Conservation (phyloP, 768 basidiomycete species). For the Butyriboletus loyo region DNA sequence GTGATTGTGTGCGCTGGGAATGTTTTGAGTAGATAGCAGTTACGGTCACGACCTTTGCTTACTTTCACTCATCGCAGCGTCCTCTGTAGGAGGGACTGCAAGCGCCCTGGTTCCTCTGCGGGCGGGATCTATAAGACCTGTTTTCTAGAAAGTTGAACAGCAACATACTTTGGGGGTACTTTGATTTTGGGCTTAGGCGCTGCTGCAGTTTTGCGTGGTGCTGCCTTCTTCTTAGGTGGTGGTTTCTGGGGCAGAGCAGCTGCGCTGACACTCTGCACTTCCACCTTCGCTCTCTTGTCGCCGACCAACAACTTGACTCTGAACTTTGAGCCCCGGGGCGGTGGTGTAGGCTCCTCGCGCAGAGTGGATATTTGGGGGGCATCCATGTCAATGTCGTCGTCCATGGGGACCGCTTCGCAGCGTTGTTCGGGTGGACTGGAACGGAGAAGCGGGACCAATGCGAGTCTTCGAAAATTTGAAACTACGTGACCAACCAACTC, state of each 20-base stretch:
- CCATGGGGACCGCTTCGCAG: conserved; percentile 24
- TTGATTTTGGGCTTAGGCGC: conserved; percentile 35
- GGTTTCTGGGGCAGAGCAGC: conserved; percentile 32
- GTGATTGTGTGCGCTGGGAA: conserved; percentile 59
- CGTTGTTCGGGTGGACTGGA: background rate
- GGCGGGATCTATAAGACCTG: conserved; percentile 8
- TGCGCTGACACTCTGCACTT: conserved; percentile 16
- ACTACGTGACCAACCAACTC: conserved; percentile 1
- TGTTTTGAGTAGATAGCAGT: conserved; percentile 3
- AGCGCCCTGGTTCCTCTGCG: conserved; percentile 29
- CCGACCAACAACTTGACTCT: conserved; percentile 51
- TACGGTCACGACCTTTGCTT: conserved; percentile 9
- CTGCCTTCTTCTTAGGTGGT: conserved; percentile 47
- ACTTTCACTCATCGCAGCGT: conserved; percentile 64
- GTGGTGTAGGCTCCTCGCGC: conserved; percentile 67
- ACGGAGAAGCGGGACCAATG: background rate
- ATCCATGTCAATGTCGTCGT: conserved; percentile 62
- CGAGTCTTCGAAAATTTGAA: background rate
- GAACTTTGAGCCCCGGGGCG: conserved; percentile 46
- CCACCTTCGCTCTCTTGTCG: too few relatives aligned
- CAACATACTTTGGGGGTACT: conserved; percentile 29
- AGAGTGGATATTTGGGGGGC: conserved; percentile 82
- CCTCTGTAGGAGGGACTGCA: conserved; percentile 43
- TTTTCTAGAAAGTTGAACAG: background rate
- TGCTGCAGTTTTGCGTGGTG: conserved; percentile 42